These are phyloP conservation scores for Chlorella sp. DNA, from an alignment of 139 green algal genomes.

Conservation along the genomic window DNA sequence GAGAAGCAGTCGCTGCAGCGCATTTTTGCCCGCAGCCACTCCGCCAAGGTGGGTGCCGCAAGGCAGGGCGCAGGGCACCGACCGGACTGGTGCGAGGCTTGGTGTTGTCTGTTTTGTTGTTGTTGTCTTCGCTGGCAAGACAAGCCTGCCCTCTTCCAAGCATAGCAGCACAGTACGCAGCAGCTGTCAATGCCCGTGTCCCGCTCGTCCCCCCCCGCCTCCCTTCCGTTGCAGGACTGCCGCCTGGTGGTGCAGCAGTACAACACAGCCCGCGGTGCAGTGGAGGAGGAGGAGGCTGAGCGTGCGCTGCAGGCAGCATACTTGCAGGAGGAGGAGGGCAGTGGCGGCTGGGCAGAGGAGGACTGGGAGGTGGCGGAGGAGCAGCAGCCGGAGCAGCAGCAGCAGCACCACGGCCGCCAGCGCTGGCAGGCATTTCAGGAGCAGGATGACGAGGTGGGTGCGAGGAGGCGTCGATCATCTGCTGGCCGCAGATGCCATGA, in stretches of 20 bases:
- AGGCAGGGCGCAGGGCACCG: too few species aligned
- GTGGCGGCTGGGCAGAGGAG: background rate
- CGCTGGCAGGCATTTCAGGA: constrained; percentile 5
- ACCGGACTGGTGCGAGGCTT: too few species aligned
- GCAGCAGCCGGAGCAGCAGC: background rate
- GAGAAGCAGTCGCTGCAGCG: constrained; percentile 36
- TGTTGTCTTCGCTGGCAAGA: too few species aligned
- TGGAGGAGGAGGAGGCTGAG: constrained; percentile 21
- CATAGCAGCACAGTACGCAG: background rate
- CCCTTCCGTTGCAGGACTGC: background rate
- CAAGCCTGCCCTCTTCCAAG: too few species aligned
- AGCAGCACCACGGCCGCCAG: background rate
- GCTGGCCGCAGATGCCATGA: background rate
- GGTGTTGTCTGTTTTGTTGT: too few species aligned
- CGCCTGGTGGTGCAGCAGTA: constrained; percentile 21
- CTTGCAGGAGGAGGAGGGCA: background rate
- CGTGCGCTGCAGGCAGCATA: background rate
- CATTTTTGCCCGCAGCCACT: constrained; percentile 18
- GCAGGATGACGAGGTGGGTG: constrained; percentile 13
- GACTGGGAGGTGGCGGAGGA: background rate
- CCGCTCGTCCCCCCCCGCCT: background rate
- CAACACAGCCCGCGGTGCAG: constrained; percentile 5
- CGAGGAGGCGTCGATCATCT: too few species aligned
- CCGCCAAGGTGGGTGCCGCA: background rate
- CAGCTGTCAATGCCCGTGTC: too few species aligned